These are phyloP conservation scores for Zanthoxylum bungeanum DNA, from an alignment of 345 rosid genomes.

Conservation along the genomic window DNA sequence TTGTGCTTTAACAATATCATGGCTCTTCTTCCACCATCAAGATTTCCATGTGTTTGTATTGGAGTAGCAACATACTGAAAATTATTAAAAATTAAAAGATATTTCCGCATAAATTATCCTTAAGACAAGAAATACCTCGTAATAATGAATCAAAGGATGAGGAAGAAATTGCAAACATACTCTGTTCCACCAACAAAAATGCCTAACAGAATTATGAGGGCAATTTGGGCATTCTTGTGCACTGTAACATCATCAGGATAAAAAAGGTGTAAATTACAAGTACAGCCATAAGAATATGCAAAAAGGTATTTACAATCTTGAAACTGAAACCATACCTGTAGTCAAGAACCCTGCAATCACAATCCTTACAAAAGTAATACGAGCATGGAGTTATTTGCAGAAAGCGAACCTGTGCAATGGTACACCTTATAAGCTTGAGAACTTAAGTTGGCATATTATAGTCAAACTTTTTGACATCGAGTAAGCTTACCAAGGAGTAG, in stretches of 20 bases:
- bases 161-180: slow-evolving; percentile 38
- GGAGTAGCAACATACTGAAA: slow-evolving; percentile 77
- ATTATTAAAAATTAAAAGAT: slow-evolving; percentile 8
- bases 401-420: slow-evolving; percentile 74
- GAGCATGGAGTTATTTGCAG: slow-evolving; percentile 84
- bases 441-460: slow-evolving; percentile 14
- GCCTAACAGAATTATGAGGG: slow-evolving; percentile 79
- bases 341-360: slow-evolving; percentile 89
- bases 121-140: background rate
- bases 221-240: slow-evolving; percentile 58
- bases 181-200: slow-evolving; percentile 99
- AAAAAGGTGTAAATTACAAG: slow-evolving; percentile 11
- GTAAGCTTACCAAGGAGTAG: slow-evolving; percentile 77
- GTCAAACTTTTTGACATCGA: slow-evolving; percentile 7
- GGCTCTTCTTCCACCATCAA: slow-evolving; percentile 54
- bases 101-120: slow-evolving; percentile 2
- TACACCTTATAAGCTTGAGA: slow-evolving; percentile 18
- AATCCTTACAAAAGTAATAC: slow-evolving; percentile 90
- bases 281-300: background rate
- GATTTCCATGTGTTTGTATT: slow-evolving; percentile 50
- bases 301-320: background rate
- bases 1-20: slow-evolving; percentile 90
- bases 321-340: slow-evolving; percentile 50
- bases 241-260: slow-evolving; percentile 36
- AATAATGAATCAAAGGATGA: slow-evolving; percentile 2